phyloP scores from a whole-genome alignment of 345 rosid species.

The Nasturtium officinale region DNA sequence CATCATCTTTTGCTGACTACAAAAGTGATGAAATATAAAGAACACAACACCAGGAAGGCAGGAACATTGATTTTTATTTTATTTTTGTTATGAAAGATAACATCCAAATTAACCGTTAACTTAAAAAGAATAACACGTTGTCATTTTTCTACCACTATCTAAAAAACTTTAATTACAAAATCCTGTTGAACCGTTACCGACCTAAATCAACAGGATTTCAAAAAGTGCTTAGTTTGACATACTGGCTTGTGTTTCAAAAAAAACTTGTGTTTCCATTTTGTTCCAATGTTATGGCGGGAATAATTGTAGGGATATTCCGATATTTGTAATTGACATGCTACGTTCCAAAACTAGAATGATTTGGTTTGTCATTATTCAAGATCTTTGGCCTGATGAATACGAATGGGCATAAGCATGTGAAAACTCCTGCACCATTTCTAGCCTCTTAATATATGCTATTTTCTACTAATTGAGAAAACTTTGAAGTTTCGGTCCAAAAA shows the following conservation, averaged over 20 bases:
- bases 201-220: neutral
- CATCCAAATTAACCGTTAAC: neutral
- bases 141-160: neutral
- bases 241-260: neutral
- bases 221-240: neutral
- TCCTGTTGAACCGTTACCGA: neutral
- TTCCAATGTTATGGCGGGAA: neutral
- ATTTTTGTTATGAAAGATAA: too few relatives aligned
- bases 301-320: neutral
- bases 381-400: neutral
- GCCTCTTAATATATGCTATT: neutral
- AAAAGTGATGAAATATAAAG: too few relatives aligned
- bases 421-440: neutral
- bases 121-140: too few relatives aligned
- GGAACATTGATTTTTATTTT: too few relatives aligned
- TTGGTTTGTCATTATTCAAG: neutral
- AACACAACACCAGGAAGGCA: too few relatives aligned
- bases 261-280: too few relatives aligned
- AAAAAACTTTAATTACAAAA: neutral
- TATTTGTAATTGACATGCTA: neutral
- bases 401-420: constrained; percentile 16
- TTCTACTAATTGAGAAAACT: neutral
- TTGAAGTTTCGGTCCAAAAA: neutral
- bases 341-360: constrained; percentile 2
- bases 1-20: neutral